phyloP scores from a whole-genome alignment of 1,139 yeast genomes.

The Kluyveromyces marxianus region DNA sequence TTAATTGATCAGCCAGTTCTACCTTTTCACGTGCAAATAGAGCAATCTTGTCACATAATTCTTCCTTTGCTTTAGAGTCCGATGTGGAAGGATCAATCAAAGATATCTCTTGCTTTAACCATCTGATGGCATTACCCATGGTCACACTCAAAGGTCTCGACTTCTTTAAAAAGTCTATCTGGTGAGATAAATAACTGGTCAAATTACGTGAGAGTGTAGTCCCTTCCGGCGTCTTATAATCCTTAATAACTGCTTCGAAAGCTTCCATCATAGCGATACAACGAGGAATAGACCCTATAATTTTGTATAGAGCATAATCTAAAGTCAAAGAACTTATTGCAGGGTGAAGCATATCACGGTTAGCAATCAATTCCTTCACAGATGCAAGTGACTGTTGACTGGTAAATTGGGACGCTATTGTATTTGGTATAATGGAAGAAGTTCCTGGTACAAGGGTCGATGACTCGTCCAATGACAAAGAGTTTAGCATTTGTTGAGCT shows the following conservation, averaged over 20 bases:
- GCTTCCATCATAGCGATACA: constrained; percentile 80
- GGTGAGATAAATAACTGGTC: constrained; percentile 85
- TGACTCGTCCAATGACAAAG: constrained; percentile 24
- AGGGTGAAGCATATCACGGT: constrained; percentile 69
- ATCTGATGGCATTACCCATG: constrained; percentile 97
- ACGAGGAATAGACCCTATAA: constrained; percentile 86
- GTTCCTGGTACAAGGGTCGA: constrained; percentile 28
- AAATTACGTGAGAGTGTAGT: constrained; percentile 82
- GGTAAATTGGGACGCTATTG: constrained; percentile 21
- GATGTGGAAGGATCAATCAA: constrained; percentile 43
- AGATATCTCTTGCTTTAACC: constrained; percentile 93
- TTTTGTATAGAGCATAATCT: constrained; percentile 72
- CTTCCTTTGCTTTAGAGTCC: constrained; percentile 67
- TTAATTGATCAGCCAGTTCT: constrained; percentile 74
- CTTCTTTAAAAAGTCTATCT: constrained; percentile 84
- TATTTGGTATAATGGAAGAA: constrained; percentile 26
- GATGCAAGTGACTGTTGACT: constrained; percentile 24
- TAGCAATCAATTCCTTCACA: constrained; percentile 28
- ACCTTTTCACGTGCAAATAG: constrained; percentile 79
- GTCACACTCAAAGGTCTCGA: constrained; percentile 89
- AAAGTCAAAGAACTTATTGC: constrained; percentile 71
- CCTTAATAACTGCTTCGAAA: constrained; percentile 70
- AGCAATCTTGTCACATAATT: constrained; percentile 62
- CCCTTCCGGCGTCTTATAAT: constrained; percentile 79
- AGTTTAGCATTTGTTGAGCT: constrained; percentile 22